phyloP scores from a whole-genome alignment of 768 basidiomycete species.

The Leucosporidium yakuticum region DNA sequence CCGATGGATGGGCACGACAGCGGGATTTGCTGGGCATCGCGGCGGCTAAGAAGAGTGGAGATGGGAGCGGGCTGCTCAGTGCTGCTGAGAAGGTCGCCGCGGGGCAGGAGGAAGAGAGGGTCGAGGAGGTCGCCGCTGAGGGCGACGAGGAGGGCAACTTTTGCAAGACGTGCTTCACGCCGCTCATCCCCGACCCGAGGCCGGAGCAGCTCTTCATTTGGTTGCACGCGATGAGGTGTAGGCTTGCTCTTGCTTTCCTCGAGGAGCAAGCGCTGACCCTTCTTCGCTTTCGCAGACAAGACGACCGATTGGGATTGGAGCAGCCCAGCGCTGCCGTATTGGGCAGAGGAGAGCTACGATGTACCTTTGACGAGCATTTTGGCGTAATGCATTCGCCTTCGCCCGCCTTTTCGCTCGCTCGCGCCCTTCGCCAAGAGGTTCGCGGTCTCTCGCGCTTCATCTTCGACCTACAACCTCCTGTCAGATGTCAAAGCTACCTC shows the following conservation, averaged over 20 bases:
- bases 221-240: constrained; percentile 73
- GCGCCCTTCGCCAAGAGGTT: background rate
- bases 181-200: constrained; percentile 84
- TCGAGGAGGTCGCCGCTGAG: background rate
- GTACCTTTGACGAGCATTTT: background rate
- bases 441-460: too few species aligned
- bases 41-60: background rate
- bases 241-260: constrained; percentile 16
- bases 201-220: constrained; percentile 93
- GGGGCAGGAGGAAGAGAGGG: background rate
- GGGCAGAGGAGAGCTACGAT: constrained; percentile 55
- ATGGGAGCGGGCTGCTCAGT: background rate
- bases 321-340: constrained; percentile 72
- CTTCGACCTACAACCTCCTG: too few species aligned
- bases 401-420: background rate
- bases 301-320: constrained; percentile 74
- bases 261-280: background rate
- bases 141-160: constrained; percentile 45
- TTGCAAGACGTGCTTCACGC: constrained; percentile 86
- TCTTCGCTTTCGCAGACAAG: constrained; percentile 47
- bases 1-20: constrained; percentile 84
- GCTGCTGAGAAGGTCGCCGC: background rate
- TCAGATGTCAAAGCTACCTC: too few species aligned
- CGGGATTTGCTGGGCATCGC: constrained; percentile 65
- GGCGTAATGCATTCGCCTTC: background rate